phyloP scores from a whole-genome alignment of 1,284 basidiomycete genomes.

The Naganishia cerealis region DNA sequence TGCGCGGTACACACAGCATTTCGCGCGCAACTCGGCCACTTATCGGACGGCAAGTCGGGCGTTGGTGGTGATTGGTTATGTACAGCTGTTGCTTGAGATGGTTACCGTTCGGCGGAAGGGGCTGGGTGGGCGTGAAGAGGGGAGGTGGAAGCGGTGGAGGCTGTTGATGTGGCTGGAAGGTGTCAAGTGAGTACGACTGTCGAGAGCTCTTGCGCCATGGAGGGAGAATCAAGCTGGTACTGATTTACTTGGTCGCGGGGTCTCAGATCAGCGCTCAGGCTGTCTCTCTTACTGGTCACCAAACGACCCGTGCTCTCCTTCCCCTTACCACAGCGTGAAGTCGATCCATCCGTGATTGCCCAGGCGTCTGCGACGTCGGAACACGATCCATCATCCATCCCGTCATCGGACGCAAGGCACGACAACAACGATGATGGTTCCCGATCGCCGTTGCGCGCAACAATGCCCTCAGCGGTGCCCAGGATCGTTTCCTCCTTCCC shows the following conservation, averaged over 20 bases:
- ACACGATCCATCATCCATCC: conserved; percentile 60
- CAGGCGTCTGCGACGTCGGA: conserved; percentile 57
- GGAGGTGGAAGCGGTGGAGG: conserved; percentile 65
- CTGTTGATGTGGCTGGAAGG: conserved; percentile 70
- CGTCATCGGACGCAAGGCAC: conserved; percentile 36
- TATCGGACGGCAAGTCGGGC: conserved; percentile 75
- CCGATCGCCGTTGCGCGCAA: conserved; percentile 55
- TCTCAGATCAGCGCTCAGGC: conserved; percentile 67
- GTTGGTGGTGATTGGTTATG: conserved; percentile 72
- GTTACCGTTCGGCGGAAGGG: conserved; percentile 56
- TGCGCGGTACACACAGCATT: conserved; percentile 70
- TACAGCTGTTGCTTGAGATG: conserved; percentile 84
- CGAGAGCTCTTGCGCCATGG: not conserved
- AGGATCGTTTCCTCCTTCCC: conserved; percentile 39
- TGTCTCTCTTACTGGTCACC: conserved; percentile 70
- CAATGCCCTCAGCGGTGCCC: conserved; percentile 2
- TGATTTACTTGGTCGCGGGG: not conserved
- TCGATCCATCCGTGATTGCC: conserved; percentile 70
- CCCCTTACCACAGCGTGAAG: conserved; percentile 78
- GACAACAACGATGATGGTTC: conserved; percentile 48
- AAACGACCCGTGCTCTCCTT: conserved; percentile 70
- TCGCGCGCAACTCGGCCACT: conserved; percentile 64
- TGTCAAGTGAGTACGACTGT: conserved; percentile 66
- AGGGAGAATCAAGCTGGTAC: not conserved
- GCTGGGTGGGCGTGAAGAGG: conserved; percentile 51